These are phyloP conservation scores for Xerocomus brunneocitrinus DNA, from an alignment of 768 basidiomycete genomes.

Conservation along the genomic window DNA sequence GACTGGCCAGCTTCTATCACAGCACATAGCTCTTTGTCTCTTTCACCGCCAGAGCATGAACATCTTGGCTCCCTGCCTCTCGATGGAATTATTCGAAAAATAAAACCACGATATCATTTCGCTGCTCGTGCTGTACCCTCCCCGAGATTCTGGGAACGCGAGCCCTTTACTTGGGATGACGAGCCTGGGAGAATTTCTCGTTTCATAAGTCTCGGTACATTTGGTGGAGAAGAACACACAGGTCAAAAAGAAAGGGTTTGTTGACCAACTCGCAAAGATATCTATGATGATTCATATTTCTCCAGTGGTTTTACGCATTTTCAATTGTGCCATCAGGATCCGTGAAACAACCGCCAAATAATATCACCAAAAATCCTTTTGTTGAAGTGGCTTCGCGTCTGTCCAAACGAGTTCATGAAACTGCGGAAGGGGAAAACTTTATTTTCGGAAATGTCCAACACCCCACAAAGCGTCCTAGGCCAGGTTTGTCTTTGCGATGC, in stretches of 20 bases:
- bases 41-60: constrained; percentile 42
- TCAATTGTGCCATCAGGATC: constrained; percentile 59
- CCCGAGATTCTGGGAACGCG: constrained; percentile 90
- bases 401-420: constrained; percentile 53
- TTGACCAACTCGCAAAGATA: constrained; percentile 10
- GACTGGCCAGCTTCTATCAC: constrained; percentile 69
- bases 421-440: constrained; percentile 51
- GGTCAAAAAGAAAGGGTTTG: constrained; percentile 83
- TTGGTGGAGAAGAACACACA: constrained; percentile 58
- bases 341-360: constrained; percentile 45
- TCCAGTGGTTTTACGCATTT: constrained; percentile 97
- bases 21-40: constrained; percentile 50
- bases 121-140: constrained; percentile 59
- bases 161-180: constrained; percentile 84
- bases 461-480: constrained; percentile 52
- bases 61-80: constrained; percentile 50
- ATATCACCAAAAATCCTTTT: constrained; percentile 72
- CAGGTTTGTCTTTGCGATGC: constrained; percentile 37
- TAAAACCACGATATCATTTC: constrained; percentile 87
- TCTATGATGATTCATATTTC: constrained; percentile 7
- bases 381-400: constrained; percentile 34
- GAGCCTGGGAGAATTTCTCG: constrained; percentile 59
- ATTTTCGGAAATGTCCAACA: constrained; percentile 64
- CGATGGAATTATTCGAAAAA: constrained; percentile 58
- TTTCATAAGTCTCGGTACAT: constrained; percentile 85